Evolutionary conservation across 1,284 basidiomycete genomes (phyloP).

Genomic region (Quambalaria eucalypti): DNA sequence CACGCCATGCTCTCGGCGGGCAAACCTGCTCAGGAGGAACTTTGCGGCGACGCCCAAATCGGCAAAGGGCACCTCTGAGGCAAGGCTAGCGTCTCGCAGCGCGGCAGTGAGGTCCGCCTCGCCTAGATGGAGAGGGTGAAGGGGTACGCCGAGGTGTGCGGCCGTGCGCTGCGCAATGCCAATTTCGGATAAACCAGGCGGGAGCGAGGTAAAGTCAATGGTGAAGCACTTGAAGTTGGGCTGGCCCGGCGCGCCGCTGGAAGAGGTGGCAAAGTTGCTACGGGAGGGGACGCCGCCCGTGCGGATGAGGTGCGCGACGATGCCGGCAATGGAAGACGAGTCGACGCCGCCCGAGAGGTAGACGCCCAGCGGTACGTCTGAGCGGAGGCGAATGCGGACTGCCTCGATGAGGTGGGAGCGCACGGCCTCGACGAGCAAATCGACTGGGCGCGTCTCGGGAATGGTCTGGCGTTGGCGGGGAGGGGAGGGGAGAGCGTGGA

Average conservation of each 20-base stretch:
- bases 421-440: neutral
- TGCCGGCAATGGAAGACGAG: neutral
- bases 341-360: neutral
- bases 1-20: neutral
- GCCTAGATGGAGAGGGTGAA: neutral
- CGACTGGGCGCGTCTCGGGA: neutral
- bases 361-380: neutral
- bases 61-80: neutral
- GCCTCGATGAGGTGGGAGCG: neutral
- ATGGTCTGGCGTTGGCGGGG: no score
- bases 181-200: neutral
- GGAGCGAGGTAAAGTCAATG: neutral
- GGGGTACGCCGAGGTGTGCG: neutral
- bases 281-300: no score
- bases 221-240: neutral
- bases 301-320: neutral
- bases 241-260: no score
- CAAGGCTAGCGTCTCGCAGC: neutral
- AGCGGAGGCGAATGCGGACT: neutral
- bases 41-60: neutral
- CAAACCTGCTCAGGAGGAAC: neutral
- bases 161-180: neutral
- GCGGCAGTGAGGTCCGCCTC: neutral
- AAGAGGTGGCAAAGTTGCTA: no score
- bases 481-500: no score